Conservation (phyloP, 2,329 filamentous ascomycete species). For the Ophioceras dolichostomum region DNA sequence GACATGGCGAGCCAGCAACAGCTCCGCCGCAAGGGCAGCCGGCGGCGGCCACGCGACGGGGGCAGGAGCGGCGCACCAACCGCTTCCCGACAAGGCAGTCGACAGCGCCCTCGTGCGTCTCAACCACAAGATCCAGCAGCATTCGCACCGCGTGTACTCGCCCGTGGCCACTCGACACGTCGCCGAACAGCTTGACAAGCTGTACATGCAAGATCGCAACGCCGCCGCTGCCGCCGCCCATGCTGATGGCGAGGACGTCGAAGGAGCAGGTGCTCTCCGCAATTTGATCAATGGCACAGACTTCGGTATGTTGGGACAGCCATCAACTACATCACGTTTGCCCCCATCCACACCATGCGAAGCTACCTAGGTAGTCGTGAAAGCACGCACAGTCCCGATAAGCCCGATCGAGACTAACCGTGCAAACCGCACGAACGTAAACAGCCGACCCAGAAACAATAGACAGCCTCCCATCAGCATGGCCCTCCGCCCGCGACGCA, state of each 20-base stretch:
- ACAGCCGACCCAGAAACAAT: conserved; percentile 31
- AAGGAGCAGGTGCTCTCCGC: too few species aligned
- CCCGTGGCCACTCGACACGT: conserved; percentile 59
- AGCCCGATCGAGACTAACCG: too few species aligned
- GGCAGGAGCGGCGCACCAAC: conserved; percentile 16
- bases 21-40: conserved; percentile 23
- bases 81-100: conserved; percentile 34
- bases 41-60: conserved; percentile 17
- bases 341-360: not conserved
- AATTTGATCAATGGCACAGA: too few species aligned
- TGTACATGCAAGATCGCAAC: conserved; percentile 42
- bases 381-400: too few species aligned
- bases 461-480: conserved; percentile 30
- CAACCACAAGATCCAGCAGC: conserved; percentile 51
- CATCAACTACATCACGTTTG: not conserved
- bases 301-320: conserved; percentile 32
- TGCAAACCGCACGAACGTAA: too few species aligned
- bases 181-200: conserved; percentile 57
- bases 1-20: conserved; percentile 36
- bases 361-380: too few species aligned
- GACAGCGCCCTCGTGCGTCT: conserved; percentile 45
- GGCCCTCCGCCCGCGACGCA: conserved; percentile 27
- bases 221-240: conserved; percentile 17
- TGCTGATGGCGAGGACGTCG: conserved; percentile 19
- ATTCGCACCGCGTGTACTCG: conserved; percentile 53